Evolutionary conservation across 1,139 yeast species (phyloP), one percentile per base, ranked within the genome.

Genomic region (Yamadazyma sp.): DNA sequence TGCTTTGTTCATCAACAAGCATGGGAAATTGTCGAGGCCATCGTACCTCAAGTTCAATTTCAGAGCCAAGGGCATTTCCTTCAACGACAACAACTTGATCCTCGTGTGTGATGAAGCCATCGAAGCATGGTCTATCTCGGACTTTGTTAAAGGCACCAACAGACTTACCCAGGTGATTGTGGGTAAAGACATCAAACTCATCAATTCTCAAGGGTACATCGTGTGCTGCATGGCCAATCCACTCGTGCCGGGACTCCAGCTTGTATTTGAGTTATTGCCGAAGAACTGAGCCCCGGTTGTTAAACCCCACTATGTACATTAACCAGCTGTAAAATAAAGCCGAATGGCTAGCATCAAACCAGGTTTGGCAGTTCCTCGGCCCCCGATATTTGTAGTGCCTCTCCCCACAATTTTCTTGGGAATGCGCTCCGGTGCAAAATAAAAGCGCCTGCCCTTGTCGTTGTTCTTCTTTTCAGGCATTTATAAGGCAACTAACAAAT

Each of bases 181-280:
- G 6, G 95, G 95, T 11, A 84, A 83, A 54, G 82, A 80, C 42
- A 71, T 83, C 26, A 62, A 61, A 25, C 55, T 80, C 48, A 50
- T 82, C 17, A 68, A 66, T 28, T 58, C 58, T 9, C 67, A 63
- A 20, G 75, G 75, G 5, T 66, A 66, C 36, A 64, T 81, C 18
- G 67, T 73, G 33, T 62, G 85, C 24, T 62, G 74, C 2, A 68
- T 86, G 70, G 88, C 91, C 11, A 89, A 87, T 55, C 96, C 96
- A 0, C 64, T 66, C 46, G 73, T 77, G 6, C 66, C 73, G 2
- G 89, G 83, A 2, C 64, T 87, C 45, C 95, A 87, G 56, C 57
- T 87, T 40, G 54, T 80, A n/a, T 34, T 27, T 34, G 32, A 34
- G 15, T 27, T 34, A 6, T 12, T 28, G 12, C 31, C 31, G 16